Conservation (phyloP, 768 basidiomycete species). For the Suillus weaverae region DNA sequence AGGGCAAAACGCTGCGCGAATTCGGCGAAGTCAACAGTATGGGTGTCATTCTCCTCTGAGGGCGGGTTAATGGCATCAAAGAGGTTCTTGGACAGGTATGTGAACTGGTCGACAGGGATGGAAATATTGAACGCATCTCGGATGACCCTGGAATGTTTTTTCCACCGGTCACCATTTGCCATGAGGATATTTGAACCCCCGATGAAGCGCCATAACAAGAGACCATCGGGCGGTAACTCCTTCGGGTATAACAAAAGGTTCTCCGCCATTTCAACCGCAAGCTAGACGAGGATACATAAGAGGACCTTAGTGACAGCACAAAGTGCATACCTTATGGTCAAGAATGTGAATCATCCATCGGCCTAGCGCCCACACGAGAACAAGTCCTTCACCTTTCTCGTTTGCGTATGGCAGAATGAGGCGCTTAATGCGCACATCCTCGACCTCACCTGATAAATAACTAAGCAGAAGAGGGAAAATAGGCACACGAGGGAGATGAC, state of each 20-base stretch:
- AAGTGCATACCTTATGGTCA: slow-evolving; percentile 30
- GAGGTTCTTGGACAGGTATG: slow-evolving; percentile 31
- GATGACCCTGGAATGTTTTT: slow-evolving; percentile 36
- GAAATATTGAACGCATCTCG: slow-evolving; percentile 35
- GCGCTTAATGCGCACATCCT: slow-evolving; percentile 34
- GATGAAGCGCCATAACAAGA: slow-evolving; percentile 38
- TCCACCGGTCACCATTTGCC: slow-evolving; percentile 40
- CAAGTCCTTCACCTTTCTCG: slow-evolving; percentile 31
- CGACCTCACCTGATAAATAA: slow-evolving; percentile 35
- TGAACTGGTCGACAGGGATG: slow-evolving; percentile 36
- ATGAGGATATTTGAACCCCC: slow-evolving; percentile 38
- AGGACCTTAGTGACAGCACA: not conserved
- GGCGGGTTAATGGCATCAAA: slow-evolving; percentile 21
- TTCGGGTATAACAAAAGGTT: slow-evolving; percentile 13
- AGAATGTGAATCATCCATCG: slow-evolving; percentile 43
- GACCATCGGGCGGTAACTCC: slow-evolving; percentile 30
- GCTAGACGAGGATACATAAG: not conserved
- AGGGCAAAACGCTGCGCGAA: slow-evolving; percentile 32
- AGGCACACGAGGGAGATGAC: slow-evolving; percentile 37
- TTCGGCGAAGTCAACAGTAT: slow-evolving; percentile 28
- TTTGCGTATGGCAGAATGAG: slow-evolving; percentile 38
- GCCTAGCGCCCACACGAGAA: slow-evolving; percentile 40
- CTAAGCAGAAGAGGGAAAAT: slow-evolving; percentile 34
- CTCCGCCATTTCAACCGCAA: slow-evolving; percentile 22
- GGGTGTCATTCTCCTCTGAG: slow-evolving; percentile 30